Conservation (phyloP, 2,329 filamentous ascomycete genomes). For the Trichoderma harzianum region DNA sequence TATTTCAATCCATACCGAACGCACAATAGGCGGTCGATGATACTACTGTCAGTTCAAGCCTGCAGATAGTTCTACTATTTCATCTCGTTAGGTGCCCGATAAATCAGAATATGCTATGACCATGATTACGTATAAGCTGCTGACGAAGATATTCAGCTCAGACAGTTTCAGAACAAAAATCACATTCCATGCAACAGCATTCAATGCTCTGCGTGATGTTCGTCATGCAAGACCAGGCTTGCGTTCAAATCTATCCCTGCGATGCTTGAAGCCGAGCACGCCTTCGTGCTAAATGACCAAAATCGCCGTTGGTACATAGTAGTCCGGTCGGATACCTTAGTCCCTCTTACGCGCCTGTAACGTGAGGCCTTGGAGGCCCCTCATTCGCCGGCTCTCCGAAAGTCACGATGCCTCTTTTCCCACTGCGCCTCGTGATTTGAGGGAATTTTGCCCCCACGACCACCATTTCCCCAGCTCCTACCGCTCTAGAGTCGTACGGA, state of each 20-base stretch:
- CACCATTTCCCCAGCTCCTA: background rate
- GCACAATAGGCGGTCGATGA: background rate
- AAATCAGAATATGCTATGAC: background rate
- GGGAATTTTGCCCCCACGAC: background rate
- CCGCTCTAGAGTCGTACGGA: background rate
- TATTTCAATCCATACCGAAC: too few species aligned
- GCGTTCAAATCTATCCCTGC: background rate
- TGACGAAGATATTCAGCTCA: background rate
- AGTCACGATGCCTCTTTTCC: background rate
- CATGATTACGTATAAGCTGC: background rate
- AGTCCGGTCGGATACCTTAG: background rate
- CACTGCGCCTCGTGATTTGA: background rate
- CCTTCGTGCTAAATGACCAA: background rate
- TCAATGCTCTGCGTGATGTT: background rate
- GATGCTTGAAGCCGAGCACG: background rate
- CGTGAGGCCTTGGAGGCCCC: background rate
- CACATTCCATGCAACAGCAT: background rate
- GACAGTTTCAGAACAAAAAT: background rate
- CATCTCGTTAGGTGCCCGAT: background rate
- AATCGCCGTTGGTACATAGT: background rate
- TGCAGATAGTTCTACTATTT: background rate
- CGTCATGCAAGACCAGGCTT: background rate
- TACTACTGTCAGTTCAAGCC: background rate
- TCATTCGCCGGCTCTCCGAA: background rate
- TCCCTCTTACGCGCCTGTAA: background rate